Evolutionary conservation across 805 yeast genomes (phyloP), one percentile per base, ranked within the genome.

Genomic region (Middelhovenomyces tepae): DNA sequence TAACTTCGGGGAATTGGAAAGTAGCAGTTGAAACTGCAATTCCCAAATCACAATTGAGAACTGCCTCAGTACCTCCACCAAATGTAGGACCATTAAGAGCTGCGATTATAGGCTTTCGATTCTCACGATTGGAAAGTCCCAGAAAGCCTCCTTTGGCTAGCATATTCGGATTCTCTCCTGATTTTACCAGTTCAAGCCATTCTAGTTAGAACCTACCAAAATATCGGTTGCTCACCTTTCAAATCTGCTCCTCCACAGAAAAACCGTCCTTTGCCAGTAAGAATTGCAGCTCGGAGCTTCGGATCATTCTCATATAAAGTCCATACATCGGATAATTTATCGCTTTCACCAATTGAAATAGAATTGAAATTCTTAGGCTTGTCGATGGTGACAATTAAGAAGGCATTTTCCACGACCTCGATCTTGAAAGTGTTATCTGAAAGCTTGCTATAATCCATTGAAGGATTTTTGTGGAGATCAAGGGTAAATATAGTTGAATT

Each of bases 181-280:
- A 32, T 5, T 15, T 15, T 9, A 18, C 25, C 15, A 41, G 34
- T n/a, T n/a, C n/a, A n/a, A n/a, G n/a, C n/a, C n/a, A n/a, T n/a
- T n/a, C n/a, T n/a, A n/a, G n/a, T n/a, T n/a, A n/a, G n/a, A n/a
- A n/a, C n/a, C n/a, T n/a, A n/a, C n/a, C n/a, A n/a, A n/a, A n/a
- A n/a, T n/a, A n/a, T n/a, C n/a, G n/a, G n/a, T n/a, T n/a, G n/a
- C 44, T 43, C 41, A 20, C 37, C 50, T 34, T 42, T 45, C 18
- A 50, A 38, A 32, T 50, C 55, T 2, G 54, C 55, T 0, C 55
- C 55, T 2, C 53, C 51, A 19, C 48, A 45, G 29, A 50, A 50
- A n/a, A 48, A 38, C 20, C 32, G 36, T 16, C 53, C 53, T 7
- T 33, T 33, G 16, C 52, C 53, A 13, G 53, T 48, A 27, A 48